These are phyloP conservation scores for Maudiozyma serrabonitensis DNA, from an alignment of 805 yeast species.

Conservation along the genomic window DNA sequence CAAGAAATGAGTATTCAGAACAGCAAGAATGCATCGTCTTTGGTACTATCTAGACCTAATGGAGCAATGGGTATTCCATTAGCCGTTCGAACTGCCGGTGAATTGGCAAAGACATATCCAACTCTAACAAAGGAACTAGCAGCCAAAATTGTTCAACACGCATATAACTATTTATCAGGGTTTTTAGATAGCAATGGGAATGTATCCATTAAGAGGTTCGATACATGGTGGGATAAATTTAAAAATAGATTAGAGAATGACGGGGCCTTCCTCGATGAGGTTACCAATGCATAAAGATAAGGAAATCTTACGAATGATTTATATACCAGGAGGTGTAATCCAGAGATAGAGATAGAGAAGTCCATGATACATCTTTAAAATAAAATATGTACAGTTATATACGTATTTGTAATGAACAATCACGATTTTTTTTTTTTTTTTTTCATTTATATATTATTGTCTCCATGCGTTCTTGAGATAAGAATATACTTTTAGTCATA, in stretches of 20 bases:
- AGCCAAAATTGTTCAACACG: conserved; percentile 80
- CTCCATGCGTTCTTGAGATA: not conserved
- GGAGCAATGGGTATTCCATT: conserved; percentile 8
- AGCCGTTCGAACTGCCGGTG: conserved; percentile 22
- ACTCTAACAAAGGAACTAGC: conserved; percentile 54
- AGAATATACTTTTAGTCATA: no score
- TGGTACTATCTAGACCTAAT: conserved; percentile 24
- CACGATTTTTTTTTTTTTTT: not conserved
- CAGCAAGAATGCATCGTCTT: conserved; percentile 8
- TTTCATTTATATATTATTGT: no score
- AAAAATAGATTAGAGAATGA: conserved; percentile 64
- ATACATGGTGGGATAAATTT: conserved; percentile 94
- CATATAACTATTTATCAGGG: conserved; percentile 85
- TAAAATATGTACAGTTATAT: not conserved
- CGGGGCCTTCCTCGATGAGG: conserved; percentile 66
- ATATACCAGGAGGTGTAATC: not conserved
- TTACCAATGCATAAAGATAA: conserved; percentile 15
- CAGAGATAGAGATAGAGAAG: no score
- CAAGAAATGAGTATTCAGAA: conserved; percentile 10
- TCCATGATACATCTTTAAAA: no score
- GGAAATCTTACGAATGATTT: not conserved
- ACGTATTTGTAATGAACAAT: not conserved
- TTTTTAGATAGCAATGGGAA: conserved; percentile 71
- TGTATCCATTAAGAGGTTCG: conserved; percentile 80
- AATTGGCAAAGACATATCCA: conserved; percentile 30